Base-by-base conservation (phyloP, 257 asterid genomes). In the Solanum pennellii region DNA sequence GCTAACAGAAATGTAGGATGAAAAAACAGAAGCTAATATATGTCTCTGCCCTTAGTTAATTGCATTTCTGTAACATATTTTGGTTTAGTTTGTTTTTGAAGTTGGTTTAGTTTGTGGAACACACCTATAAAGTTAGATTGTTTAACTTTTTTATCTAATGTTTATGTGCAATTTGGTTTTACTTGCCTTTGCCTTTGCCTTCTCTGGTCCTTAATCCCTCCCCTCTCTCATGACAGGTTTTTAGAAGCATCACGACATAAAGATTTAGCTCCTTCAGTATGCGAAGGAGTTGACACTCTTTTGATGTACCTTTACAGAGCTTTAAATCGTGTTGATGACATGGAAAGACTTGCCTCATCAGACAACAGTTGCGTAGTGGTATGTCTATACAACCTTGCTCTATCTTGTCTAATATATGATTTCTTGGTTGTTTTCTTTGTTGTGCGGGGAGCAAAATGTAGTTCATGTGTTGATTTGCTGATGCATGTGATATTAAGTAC, bases 201-300 rank as follows among this genome's bases (percentile, higher is more conserved):
- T 31, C 41, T 72, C 85, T 85, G 69, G 59, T 84, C 73, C 84
- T 85, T 72, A 66, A 21, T 85, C 87, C 82, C 71, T 68, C 85
- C 86, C 60, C 82, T 84, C 84, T 83, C 87, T 73, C 89, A 60
- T 84, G 86, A 84, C 91, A 97, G 99, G 88, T 97, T 93, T 89
- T 88, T 97, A 89, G 91, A 93, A 92, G 95, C 88, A 88, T 97
- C 97, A 45, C 99, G 96, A 82, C 91, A 89, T 85, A 96, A 94
- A 90, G 96, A 93, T 88, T 94, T 95, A 86, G 87, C 91, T 82
- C 86, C 89, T 80, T 91, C 94, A 71, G 94, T 94, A 91, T 93
- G 88, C 89, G 99, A 97, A 90, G 99, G 99, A 87, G 95, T 97
- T 86, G 99, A 97, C 93, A 97, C 99, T 59, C 99, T 97, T 88